Base-by-base conservation (phyloP, 192 early-diverging fungal species). In the Umbelopsis isabellina region DNA sequence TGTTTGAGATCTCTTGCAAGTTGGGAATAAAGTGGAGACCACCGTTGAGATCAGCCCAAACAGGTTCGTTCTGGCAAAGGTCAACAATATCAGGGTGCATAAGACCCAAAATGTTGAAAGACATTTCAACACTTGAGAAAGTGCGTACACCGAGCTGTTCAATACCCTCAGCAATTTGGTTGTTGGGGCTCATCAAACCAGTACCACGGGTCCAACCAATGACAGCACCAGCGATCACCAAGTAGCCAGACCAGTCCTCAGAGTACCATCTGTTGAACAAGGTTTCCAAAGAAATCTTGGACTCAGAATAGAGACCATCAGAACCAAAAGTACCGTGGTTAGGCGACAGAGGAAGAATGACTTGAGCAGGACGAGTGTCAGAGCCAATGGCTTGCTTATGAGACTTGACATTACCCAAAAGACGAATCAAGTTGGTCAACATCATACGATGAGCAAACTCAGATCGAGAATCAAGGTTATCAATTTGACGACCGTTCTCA, bases 171-270 rank as follows among this genome's bases (percentile, higher is more conserved):
- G 95, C 93, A 64, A 95, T 89, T 46, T 92, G 83, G 78, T 98
- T 95, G 83, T 96, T 98, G 70, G 85, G 82, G 23, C 85, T 87
- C 96, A 98, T 98, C 76, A 98, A 86, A 37, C 94, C 94, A 33
- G 96, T 98, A 66, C 96, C 94, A 77, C 96, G 91, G 49, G 96
- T 98, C 96, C 96, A 98, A 18, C 96, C 96, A 78, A 98, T 98
- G 23, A 94, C 92, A 44, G 95, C 93, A 67, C 95, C 96, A 47
- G 93, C 83, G 49, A 98, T 89, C 37, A 91, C 87, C 55, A 98
- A 74, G 84, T 97, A 96, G 65, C 84, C 79, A 53, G 89, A 84
- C 96, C 96, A 98, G 49, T 80, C 83, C 80, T 98, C 96, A 44
- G 94, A 89, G 64, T 92, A 85, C 93, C 93, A 98, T 67, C 94